Percentiles rank a stretch among this genome's conserved stretches.
These are phyloP conservation scores for Breviolum minutum DNA, from an alignment of 73 alveolate genomes.

Conservation along the genomic window DNA sequence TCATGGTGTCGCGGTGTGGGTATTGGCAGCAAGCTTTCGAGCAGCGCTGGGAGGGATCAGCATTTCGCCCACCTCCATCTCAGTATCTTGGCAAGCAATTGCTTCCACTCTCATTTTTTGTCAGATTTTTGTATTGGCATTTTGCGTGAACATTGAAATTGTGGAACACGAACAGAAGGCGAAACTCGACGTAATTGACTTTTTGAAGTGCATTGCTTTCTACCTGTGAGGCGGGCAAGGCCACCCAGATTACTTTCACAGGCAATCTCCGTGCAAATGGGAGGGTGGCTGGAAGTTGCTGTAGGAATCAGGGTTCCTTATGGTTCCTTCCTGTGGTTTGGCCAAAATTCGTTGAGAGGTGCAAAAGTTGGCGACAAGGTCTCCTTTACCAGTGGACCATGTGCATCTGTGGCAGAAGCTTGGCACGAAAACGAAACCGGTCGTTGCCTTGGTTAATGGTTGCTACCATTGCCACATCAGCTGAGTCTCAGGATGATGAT, in stretches of 20 bases:
- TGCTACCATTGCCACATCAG: neutral
- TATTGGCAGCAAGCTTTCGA: slow-evolving; percentile 51
- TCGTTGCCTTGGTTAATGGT: neutral
- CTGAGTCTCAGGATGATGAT: neutral
- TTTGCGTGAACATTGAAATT: neutral
- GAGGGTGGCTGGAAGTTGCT: neutral
- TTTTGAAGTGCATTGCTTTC: neutral
- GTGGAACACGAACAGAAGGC: neutral
- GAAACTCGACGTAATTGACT: neutral
- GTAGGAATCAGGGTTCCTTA: too few relatives aligned
- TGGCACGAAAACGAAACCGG: neutral
- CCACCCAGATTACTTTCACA: slow-evolving; percentile 75
- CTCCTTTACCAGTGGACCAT: slow-evolving; percentile 26
- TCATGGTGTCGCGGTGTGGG: neutral
- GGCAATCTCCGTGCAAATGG: neutral
- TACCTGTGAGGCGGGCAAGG: neutral
- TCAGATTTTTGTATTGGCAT: neutral
- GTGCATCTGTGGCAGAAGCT: slow-evolving; percentile 48
- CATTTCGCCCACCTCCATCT: slow-evolving; percentile 72
- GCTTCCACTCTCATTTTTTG: neutral
- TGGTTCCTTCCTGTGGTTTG: neutral
- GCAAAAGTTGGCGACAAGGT: slow-evolving; percentile 50
- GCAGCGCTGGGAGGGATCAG: slow-evolving; percentile 34
- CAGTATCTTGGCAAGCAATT: slow-evolving; percentile 4
- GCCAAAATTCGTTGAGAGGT: neutral